phyloP scores from a whole-genome alignment of 441 rosid genomes.

The Erodium moschatum region DNA sequence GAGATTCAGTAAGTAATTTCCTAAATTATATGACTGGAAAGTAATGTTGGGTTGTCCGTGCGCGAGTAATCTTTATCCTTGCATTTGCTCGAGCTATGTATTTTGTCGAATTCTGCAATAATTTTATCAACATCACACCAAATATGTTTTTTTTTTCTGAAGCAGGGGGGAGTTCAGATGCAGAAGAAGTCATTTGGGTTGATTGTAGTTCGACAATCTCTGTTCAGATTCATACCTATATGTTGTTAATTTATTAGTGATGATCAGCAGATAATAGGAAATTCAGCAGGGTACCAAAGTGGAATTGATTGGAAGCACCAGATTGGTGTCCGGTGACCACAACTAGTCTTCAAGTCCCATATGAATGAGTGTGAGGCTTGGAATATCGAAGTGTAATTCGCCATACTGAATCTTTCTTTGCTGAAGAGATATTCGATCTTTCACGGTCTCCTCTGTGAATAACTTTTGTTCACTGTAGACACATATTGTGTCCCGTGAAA shows the following conservation, averaged over 20 bases:
- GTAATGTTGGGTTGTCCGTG: not conserved
- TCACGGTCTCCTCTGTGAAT: slow-evolving; percentile 14
- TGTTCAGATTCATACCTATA: slow-evolving; percentile 11
- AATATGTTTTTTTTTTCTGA: not conserved
- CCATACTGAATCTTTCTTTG: slow-evolving; percentile 10
- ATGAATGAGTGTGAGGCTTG: slow-evolving; percentile 11
- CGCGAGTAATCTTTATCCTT: not conserved
- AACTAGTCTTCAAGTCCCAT: slow-evolving; percentile 18
- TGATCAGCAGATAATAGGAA: slow-evolving; percentile 21
- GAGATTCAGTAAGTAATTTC: not conserved
- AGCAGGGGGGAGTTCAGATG: not conserved
- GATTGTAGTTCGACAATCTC: not conserved
- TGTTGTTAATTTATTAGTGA: slow-evolving; percentile 15
- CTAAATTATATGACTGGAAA: not conserved
- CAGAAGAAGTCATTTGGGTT: not conserved
- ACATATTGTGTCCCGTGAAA: slow-evolving; percentile 16
- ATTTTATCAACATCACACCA: not conserved
- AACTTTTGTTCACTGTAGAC: slow-evolving; percentile 14
- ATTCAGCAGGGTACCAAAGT: slow-evolving; percentile 14
- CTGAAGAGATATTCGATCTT: not conserved
- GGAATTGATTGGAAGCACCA: slow-evolving; percentile 19
- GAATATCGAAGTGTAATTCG: no score
- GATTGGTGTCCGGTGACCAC: slow-evolving; percentile 24
- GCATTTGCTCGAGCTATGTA: not conserved
- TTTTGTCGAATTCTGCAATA: not conserved